phyloP scores from a whole-genome alignment of 2,329 filamentous ascomycete genomes.

The Trichoderma lentiforme region DNA sequence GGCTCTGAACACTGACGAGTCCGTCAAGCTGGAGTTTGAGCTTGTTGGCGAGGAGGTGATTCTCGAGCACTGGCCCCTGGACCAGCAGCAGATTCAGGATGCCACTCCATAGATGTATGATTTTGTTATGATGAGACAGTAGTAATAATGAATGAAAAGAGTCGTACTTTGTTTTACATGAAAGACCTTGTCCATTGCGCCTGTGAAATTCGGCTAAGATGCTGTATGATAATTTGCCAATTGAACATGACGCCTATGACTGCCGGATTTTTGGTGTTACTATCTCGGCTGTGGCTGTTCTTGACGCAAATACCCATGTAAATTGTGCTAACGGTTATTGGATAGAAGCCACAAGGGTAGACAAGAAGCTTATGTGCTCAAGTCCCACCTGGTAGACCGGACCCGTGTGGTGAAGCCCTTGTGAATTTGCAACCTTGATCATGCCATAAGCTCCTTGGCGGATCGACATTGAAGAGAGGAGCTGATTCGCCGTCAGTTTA shows the following conservation, averaged over 20 bases:
- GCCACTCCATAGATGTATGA: background rate
- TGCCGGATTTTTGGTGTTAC: background rate
- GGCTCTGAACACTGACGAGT: constrained; percentile 42
- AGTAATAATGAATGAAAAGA: constrained; percentile 1
- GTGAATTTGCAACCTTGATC: background rate
- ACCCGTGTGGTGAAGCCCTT: background rate
- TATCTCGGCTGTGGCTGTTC: background rate
- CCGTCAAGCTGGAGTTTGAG: constrained; percentile 41
- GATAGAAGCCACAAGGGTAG: background rate
- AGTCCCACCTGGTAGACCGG: background rate
- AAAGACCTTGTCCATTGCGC: background rate
- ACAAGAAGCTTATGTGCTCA: background rate
- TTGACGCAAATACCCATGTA: background rate
- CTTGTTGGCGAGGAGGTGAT: constrained; percentile 38
- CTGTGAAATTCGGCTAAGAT: background rate
- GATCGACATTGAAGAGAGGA: background rate
- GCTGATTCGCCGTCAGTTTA: background rate
- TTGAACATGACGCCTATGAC: background rate
- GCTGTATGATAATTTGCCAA: background rate
- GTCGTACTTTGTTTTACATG: background rate
- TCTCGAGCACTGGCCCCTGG: constrained; percentile 5
- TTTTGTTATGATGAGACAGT: background rate
- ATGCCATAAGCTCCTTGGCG: background rate
- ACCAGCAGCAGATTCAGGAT: constrained; percentile 2
- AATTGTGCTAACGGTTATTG: background rate